Evolutionary conservation across 306 rosid genomes (phyloP).

Genomic region (Glycyrrhiza uralensis): DNA sequence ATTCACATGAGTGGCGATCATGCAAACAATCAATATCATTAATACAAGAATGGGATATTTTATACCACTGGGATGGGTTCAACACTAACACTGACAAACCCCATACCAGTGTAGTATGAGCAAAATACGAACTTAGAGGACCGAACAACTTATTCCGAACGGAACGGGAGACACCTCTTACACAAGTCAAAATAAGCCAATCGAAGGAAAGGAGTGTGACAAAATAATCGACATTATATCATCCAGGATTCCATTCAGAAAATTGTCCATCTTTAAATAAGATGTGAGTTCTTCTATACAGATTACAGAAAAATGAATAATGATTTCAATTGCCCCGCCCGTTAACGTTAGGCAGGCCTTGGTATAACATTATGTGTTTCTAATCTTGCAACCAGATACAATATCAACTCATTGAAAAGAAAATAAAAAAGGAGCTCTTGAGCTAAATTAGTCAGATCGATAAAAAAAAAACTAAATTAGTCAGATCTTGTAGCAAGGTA

Average conservation of each 20-base stretch:
- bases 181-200: background rate
- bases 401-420: background rate
- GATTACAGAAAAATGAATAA: conserved; percentile 20
- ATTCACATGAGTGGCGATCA: too few species aligned
- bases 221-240: background rate
- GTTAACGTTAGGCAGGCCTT: background rate
- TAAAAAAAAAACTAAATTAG: conserved; percentile 16
- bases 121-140: too few species aligned
- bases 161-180: background rate
- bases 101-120: background rate
- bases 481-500: conserved; percentile 20
- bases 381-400: background rate
- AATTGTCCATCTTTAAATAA: background rate
- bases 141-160: background rate
- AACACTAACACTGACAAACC: background rate
- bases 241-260: conserved; percentile 7
- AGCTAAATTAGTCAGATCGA: conserved; percentile 13
- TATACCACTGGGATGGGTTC: background rate
- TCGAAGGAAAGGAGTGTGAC: background rate
- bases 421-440: background rate
- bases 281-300: conserved; percentile 24
- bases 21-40: too few species aligned
- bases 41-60: too few species aligned
- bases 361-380: background rate
- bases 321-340: conserved; percentile 6